Conservation (phyloP, 2,329 filamentous ascomycete genomes). For the Ceratocystis alfenasii region DNA sequence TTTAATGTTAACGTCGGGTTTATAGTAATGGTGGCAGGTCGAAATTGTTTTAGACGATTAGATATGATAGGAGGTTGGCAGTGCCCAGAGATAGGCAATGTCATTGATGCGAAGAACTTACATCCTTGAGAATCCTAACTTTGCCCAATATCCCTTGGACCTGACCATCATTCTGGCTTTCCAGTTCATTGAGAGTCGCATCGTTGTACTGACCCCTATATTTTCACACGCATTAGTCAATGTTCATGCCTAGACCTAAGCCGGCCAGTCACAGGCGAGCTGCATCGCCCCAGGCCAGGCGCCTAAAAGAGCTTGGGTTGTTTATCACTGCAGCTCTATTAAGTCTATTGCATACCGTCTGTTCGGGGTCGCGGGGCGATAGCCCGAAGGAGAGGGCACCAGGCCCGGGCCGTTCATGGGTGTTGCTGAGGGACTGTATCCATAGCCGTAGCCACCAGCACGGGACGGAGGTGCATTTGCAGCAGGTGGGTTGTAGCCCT, state of each 20-base stretch:
- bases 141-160: conserved; percentile 85
- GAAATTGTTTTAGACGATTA: too few relatives aligned
- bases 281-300: too few relatives aligned
- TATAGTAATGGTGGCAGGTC: too few relatives aligned
- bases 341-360: conserved; percentile 37
- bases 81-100: conserved; percentile 1
- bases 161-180: conserved; percentile 87
- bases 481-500: conserved; percentile 49
- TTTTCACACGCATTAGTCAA: not conserved
- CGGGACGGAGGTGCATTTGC: conserved; percentile 32
- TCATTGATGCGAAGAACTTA: conserved; percentile 35
- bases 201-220: conserved; percentile 79
- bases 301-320: too few relatives aligned
- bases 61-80: too few relatives aligned
- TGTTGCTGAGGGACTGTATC: conserved; percentile 22
- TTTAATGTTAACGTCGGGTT: too few relatives aligned
- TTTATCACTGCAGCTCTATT: too few relatives aligned
- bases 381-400: conserved; percentile 31
- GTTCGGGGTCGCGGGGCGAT: conserved; percentile 60
- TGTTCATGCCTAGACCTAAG: not conserved
- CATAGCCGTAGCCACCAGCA: conserved; percentile 42
- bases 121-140: conserved; percentile 78
- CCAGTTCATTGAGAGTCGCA: conserved; percentile 80
- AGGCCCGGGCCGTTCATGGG: conserved; percentile 16
- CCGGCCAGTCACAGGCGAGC: too few relatives aligned